Evolutionary conservation across 495 filamentous ascomycete genomes (phyloP), one percentile per base, ranked within the genome.

Genomic region (Aspergillus affinis): DNA sequence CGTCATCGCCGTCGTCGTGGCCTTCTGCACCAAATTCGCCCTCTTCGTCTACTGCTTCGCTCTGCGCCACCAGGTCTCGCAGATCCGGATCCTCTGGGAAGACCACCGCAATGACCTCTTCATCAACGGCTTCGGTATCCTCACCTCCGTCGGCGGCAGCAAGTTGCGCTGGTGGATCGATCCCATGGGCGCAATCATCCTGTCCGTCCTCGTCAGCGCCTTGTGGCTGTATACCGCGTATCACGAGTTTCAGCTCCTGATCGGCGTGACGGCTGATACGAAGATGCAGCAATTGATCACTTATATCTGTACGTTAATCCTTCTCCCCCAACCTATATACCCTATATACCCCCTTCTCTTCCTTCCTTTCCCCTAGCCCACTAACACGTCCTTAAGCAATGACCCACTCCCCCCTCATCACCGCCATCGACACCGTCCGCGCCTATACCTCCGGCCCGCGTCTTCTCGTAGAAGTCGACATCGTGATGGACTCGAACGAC

Each of bases 91-190:
- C 67, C 81, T 98, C 20, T 98, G 94, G 90, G 85, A 90, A 68
- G 91, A 94, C 64, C 91, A 94, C 76, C 86, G 91, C 64, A 95
- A 95, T 66, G 91, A 95, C 66, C 78, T 95, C n/a, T 71, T 92
- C 59, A 88, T 94, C 76, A 94, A 95, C 74, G 90, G 90, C 29
- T 91, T 96, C 67, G 94, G 94, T 84, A 82, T 98, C 58, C 73
- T 97, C 36, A 97, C 92, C 6, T 90, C 88, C 6, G 86, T 98
- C 32, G 89, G 90, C 48, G 94, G 94, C 17, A 84, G 84, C 62
- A 93, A 94, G 77, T 77, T 98, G 45, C 81, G 75, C 46, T 98
- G 95, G 94, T 98, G 91, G 91, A 85, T 98, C 59, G 94, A 98
- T 75, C 92, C 94, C 0, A 87, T 90, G 75, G 94, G 94, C 59